Percentiles rank a stretch among this genome's conserved stretches.
Conservation (phyloP, 1,139 yeast species). For the Geotrichum carabidarum region DNA sequence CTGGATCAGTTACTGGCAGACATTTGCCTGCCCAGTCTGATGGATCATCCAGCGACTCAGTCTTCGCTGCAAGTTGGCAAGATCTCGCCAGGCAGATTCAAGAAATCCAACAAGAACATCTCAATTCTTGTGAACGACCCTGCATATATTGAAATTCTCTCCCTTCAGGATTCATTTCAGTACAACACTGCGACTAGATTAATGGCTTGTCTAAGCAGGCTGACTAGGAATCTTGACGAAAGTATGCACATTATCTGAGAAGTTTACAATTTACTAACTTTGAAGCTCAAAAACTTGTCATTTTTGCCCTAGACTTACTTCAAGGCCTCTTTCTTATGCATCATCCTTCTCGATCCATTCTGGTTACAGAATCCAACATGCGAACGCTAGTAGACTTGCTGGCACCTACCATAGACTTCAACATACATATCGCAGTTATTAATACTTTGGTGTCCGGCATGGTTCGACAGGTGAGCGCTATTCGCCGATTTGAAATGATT, state of each 20-base stretch:
- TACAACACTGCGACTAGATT: constrained; percentile 46
- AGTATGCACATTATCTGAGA: constrained; percentile 14
- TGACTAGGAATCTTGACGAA: constrained; percentile 20
- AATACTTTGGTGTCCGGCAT: constrained; percentile 58
- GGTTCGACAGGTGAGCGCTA: constrained; percentile 52
- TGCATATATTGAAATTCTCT: constrained; percentile 36
- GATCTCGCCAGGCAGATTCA: not conserved
- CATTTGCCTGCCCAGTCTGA: constrained; percentile 11
- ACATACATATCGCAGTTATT: constrained; percentile 45
- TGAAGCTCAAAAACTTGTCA: constrained; percentile 16
- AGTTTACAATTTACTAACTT: constrained; percentile 13
- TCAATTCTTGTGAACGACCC: constrained; percentile 2
- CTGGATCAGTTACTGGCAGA: constrained; percentile 14
- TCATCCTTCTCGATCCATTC: constrained; percentile 49
- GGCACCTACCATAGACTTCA: constrained; percentile 21
- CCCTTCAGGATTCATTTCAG: constrained; percentile 50
- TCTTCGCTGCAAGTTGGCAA: not conserved
- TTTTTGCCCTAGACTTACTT: constrained; percentile 42
- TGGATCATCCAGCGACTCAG: not conserved
- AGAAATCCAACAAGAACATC: not conserved
- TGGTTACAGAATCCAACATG: constrained; percentile 34
- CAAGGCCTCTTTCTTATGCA: constrained; percentile 65
- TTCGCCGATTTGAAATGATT: constrained; percentile 55
- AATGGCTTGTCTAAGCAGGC: constrained; percentile 30
- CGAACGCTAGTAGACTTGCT: constrained; percentile 17